Conservation (phyloP, 352 stramenopile species). For the Globisporangium recalcitrans region DNA sequence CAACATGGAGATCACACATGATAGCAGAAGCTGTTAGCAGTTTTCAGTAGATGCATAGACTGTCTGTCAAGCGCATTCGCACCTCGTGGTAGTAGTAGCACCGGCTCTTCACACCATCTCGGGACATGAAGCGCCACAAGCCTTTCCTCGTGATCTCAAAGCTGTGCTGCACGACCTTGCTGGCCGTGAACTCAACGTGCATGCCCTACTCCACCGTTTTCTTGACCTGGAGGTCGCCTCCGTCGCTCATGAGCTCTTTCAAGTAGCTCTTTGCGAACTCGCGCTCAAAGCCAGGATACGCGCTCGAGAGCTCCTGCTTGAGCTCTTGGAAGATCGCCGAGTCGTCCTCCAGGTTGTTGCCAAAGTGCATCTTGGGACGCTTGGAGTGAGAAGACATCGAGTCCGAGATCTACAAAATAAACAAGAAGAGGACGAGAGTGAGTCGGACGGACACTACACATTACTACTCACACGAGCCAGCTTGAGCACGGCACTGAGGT, state of each 20-base stretch:
- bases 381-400: constrained; percentile 13
- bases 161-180: constrained; percentile 31
- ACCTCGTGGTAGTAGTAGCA: constrained; percentile 24
- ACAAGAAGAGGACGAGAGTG: neutral
- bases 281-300: constrained; percentile 17
- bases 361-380: constrained; percentile 14
- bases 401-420: constrained; percentile 8
- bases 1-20: neutral
- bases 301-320: constrained; percentile 16
- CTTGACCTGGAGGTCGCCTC: constrained; percentile 20
- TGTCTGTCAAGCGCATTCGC: neutral
- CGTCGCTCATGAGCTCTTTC: constrained; percentile 9
- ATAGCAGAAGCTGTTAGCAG: neutral
- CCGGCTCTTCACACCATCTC: constrained; percentile 22
- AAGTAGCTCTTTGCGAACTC: constrained; percentile 16
- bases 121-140: constrained; percentile 34
- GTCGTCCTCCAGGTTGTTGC: constrained; percentile 13
- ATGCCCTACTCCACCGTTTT: constrained; percentile 14
- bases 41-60: neutral
- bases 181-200: constrained; percentile 29
- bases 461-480: no score
- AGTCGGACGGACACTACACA: no score
- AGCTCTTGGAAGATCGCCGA: constrained; percentile 27
- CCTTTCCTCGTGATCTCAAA: constrained; percentile 21
- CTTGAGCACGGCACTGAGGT: constrained; percentile 48